Percentiles rank a stretch among this genome's conserved stretches.
Evolutionary conservation across 345 rosid species (phyloP).

Genomic region (Hibiscus syriacus): DNA sequence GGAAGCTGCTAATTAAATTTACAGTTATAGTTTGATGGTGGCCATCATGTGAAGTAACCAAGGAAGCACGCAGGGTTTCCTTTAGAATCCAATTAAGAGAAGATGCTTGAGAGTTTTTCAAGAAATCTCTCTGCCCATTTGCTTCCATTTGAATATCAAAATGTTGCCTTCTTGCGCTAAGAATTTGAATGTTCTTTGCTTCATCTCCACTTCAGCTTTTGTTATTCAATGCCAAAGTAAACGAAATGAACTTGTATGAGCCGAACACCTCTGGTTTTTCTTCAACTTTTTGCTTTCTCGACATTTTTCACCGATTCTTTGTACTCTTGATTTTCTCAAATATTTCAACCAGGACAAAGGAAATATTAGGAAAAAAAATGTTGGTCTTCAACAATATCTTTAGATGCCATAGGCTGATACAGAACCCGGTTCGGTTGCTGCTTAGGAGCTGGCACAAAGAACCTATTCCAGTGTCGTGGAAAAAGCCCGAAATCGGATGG

Average conservation of each 20-base stretch:
- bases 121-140: conserved; percentile 17
- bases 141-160: conserved; percentile 1
- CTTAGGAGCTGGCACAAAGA: conserved; percentile 39
- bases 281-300: not conserved
- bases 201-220: conserved; percentile 15
- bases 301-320: not conserved
- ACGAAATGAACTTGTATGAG: not conserved
- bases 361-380: conserved; percentile 24
- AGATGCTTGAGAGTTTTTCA: conserved; percentile 16
- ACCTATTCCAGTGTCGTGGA: conserved; percentile 66
- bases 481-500: conserved; percentile 61
- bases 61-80: conserved; percentile 14
- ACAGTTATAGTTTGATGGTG: not conserved
- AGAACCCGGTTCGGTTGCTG: conserved; percentile 20
- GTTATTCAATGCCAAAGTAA: not conserved
- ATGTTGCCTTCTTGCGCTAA: conserved; percentile 14
- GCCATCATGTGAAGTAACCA: not conserved
- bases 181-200: conserved; percentile 21
- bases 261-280: not conserved
- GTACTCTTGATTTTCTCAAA: not conserved
- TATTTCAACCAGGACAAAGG: not conserved
- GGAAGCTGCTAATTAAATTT: not conserved
- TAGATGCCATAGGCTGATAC: conserved; percentile 26
- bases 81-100: not conserved
- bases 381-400: conserved; percentile 26